phyloP scores from a whole-genome alignment of 2,329 filamentous ascomycete genomes.

The Emergomyces pasteurianus region DNA sequence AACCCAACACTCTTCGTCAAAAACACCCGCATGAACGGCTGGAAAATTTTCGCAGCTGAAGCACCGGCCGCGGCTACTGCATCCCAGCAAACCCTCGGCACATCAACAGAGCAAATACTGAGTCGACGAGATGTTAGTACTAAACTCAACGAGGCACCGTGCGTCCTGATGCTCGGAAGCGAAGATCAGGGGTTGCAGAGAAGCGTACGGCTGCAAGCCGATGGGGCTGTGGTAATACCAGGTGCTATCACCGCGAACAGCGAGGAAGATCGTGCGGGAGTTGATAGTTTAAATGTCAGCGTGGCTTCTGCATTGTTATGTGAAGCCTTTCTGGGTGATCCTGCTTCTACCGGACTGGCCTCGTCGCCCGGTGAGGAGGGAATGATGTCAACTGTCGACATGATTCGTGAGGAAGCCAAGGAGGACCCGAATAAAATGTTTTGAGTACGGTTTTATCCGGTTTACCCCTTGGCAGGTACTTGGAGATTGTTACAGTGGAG shows the following conservation, averaged over 20 bases:
- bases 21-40: constrained; percentile 57
- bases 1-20: constrained; percentile 59
- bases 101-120: constrained; percentile 11
- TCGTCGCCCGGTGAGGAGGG: not conserved
- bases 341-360: not conserved
- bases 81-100: constrained; percentile 22
- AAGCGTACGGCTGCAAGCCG: constrained; percentile 52
- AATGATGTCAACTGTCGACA: not conserved
- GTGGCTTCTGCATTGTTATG: constrained; percentile 68
- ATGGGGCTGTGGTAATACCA: constrained; percentile 53
- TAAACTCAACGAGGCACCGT: constrained; percentile 48
- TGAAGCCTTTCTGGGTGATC: constrained; percentile 26
- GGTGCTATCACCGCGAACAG: constrained; percentile 31
- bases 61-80: constrained; percentile 24
- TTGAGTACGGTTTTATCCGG: not conserved
- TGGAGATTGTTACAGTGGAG: not conserved
- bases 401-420: constrained; percentile 1
- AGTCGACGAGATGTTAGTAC: constrained; percentile 7
- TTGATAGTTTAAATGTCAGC: constrained; percentile 90
- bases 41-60: constrained; percentile 71
- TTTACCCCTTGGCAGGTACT: not conserved
- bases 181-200: constrained; percentile 65
- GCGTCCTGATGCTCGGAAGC: constrained; percentile 69
- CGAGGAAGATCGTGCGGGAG: constrained; percentile 34
- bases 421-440: constrained; percentile 2